A percentile compares a stretch with the other conserved stretches of the same genome.
phyloP scores from a whole-genome alignment of 1,139 yeast genomes.

The Sugiyamaella xylanicola region DNA sequence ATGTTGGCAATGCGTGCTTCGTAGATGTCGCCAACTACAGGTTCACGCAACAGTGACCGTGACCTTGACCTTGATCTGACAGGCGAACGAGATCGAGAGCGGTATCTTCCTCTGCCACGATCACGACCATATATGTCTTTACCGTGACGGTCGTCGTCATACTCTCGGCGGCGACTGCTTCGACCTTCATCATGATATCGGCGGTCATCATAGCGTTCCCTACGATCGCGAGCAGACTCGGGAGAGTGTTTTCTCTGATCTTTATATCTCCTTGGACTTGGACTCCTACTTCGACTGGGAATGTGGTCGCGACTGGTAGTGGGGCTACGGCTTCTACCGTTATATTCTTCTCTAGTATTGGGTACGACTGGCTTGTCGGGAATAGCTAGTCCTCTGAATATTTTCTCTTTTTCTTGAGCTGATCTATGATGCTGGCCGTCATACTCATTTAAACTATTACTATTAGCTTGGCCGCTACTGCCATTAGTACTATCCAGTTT shows the following conservation, averaged over 20 bases:
- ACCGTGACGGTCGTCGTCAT: background rate
- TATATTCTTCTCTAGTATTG: background rate
- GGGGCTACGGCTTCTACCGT: background rate
- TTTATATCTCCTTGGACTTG: background rate
- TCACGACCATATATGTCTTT: background rate
- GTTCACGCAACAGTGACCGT: slow-evolving; percentile 28
- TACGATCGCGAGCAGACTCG: too few species aligned
- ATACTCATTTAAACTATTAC: slow-evolving; percentile 5
- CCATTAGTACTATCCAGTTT: slow-evolving; percentile 2
- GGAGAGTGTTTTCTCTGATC: background rate
- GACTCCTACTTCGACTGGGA: background rate
- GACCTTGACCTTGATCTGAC: too few species aligned
- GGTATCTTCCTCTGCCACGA: slow-evolving; percentile 3
- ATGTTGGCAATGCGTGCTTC: slow-evolving; percentile 62
- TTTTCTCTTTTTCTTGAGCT: slow-evolving; percentile 16
- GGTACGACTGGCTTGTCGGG: slow-evolving; percentile 25
- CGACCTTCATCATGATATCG: background rate
- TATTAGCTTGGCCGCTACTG: slow-evolving; percentile 9
- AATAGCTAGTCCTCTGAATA: slow-evolving; percentile 30
- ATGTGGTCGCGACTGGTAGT: background rate
- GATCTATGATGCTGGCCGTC: slow-evolving; percentile 15
- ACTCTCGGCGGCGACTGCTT: background rate
- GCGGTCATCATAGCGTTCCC: background rate
- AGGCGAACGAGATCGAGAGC: slow-evolving; percentile 6
- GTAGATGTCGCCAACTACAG: slow-evolving; percentile 52